Percentiles rank a stretch among this genome's conserved stretches.
Conservation (phyloP, 179 eudicot species). For the Corrigiola litoralis region DNA sequence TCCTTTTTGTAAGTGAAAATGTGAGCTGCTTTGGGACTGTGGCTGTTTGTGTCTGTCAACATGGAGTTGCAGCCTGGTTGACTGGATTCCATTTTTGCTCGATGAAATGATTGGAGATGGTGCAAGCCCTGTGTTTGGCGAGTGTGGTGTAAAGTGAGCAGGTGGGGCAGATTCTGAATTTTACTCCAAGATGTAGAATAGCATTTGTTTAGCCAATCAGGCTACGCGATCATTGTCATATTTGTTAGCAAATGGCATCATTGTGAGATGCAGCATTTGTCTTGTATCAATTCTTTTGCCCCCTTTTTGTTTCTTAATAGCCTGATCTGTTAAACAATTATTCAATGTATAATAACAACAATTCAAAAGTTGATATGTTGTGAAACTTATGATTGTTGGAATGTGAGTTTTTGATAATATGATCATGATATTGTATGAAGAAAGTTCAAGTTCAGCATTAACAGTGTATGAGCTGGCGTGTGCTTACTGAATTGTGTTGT, state of each 20-base stretch:
- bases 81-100: constrained; percentile 3
- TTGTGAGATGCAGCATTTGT: constrained; percentile 19
- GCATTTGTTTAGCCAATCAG: constrained; percentile 20
- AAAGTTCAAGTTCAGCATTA: no score
- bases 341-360: constrained; percentile 22
- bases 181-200: constrained; percentile 22
- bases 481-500: no score
- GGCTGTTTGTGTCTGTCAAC: neutral
- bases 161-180: constrained; percentile 4
- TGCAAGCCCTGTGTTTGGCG: neutral
- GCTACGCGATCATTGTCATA: constrained; percentile 22
- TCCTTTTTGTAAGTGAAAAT: neutral
- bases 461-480: no score
- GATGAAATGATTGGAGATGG: constrained; percentile 5
- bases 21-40: constrained; percentile 5
- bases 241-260: constrained; percentile 23
- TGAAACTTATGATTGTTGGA: neutral
- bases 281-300: constrained; percentile 24
- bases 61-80: constrained; percentile 2
- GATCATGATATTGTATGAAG: neutral
- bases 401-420: constrained; percentile 30
- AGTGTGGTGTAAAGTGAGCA: constrained; percentile 6
- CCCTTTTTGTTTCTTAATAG: constrained; percentile 8
- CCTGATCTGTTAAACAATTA: constrained; percentile 19
- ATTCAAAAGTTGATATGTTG: constrained; percentile 16